These are phyloP conservation scores for Entomortierella lignicola DNA, from an alignment of 192 early-diverging fungal species.

Conservation along the genomic window DNA sequence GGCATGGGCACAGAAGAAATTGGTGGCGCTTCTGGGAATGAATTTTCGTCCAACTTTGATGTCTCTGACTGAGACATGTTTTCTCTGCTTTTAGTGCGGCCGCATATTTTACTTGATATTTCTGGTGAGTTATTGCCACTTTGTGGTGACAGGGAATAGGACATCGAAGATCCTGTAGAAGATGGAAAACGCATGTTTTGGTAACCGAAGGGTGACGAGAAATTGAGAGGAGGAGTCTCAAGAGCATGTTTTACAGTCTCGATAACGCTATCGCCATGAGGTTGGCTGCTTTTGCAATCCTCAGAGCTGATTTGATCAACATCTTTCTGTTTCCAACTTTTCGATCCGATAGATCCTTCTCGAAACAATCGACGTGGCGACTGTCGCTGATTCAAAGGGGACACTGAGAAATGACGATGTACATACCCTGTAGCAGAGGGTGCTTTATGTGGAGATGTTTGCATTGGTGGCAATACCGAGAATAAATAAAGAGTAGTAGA, in stretches of 20 bases:
- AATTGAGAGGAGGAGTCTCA: background rate
- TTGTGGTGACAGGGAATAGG: no score
- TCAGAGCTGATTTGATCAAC: background rate
- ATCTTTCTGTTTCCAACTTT: background rate
- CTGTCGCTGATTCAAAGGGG: background rate
- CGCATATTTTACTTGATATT: no score
- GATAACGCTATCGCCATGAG: background rate
- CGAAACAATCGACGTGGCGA: background rate
- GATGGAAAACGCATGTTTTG: no score
- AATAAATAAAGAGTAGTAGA: background rate
- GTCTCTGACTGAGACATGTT: background rate
- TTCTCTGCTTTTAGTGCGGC: background rate
- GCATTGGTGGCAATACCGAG: background rate
- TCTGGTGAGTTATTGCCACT: no score
- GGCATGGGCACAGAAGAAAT: background rate
- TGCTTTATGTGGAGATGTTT: background rate
- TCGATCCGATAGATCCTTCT: background rate
- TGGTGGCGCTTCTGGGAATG: background rate
- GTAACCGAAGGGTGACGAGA: no score
- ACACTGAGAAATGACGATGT: background rate
- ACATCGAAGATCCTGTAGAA: no score
- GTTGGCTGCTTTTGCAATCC: background rate
- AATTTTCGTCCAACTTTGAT: background rate
- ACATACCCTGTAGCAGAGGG: background rate
- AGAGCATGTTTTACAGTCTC: background rate